phyloP scores from a whole-genome alignment of 805 yeast species.

The Metschnikowia matae region DNA sequence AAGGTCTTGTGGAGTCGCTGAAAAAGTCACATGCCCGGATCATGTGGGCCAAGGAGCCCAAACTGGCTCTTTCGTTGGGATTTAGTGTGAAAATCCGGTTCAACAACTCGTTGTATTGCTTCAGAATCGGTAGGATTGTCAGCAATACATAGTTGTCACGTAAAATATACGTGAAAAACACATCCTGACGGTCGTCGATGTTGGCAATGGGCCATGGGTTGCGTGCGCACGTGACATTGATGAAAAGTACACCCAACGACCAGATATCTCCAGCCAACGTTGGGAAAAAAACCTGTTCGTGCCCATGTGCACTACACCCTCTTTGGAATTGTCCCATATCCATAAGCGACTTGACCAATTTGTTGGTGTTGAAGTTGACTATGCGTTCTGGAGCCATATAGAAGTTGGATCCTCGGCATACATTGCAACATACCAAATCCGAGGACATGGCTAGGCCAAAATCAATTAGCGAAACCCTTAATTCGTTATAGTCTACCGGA shows the following conservation, averaged over 20 bases:
- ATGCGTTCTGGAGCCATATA: conserved; percentile 91
- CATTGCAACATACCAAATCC: conserved; percentile 55
- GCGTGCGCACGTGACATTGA: conserved; percentile 76
- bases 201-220: conserved; percentile 90
- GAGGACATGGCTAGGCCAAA: conserved; percentile 81
- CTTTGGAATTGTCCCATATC: conserved; percentile 26
- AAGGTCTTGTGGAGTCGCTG: conserved; percentile 13
- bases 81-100: conserved; percentile 40
- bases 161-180: conserved; percentile 61
- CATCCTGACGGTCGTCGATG: conserved; percentile 45
- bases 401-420: conserved; percentile 82
- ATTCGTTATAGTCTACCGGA: conserved; percentile 43
- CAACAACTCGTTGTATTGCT: conserved; percentile 53
- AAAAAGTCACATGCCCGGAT: conserved; percentile 33
- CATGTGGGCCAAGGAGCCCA: conserved; percentile 38
- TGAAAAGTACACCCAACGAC: conserved; percentile 79
- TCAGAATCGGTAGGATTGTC: conserved; percentile 70
- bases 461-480: conserved; percentile 66
- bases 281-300: conserved; percentile 45
- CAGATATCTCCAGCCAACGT: conserved; percentile 80
- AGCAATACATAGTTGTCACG: conserved; percentile 49
- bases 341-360: conserved; percentile 23
- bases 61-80: conserved; percentile 46
- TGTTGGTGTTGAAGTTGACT: conserved; percentile 39
- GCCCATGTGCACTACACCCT: conserved; percentile 6